Evolutionary conservation across 192 early-diverging fungal genomes (phyloP).

Genomic region (Podila verticillata): DNA sequence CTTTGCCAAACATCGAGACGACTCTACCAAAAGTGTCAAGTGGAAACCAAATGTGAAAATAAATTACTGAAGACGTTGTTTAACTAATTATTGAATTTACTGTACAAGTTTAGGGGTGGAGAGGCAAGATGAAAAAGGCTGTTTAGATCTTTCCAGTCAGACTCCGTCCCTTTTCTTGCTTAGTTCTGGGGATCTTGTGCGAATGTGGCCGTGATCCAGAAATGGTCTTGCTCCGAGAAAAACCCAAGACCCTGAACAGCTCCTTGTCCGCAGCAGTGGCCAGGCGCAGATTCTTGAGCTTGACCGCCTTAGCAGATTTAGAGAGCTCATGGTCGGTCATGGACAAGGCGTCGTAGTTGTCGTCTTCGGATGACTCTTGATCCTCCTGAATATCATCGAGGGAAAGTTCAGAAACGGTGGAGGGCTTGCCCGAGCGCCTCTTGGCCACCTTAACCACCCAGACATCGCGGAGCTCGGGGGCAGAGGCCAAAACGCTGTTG

Average conservation of each 20-base stretch:
- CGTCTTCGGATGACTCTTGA: neutral
- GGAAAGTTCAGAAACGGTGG: neutral
- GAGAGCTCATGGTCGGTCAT: constrained; percentile 47
- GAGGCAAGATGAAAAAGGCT: too few species aligned
- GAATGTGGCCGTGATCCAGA: neutral
- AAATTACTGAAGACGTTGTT: too few species aligned
- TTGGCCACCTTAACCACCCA: constrained; percentile 2
- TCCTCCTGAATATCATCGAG: constrained; percentile 16
- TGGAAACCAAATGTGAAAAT: too few species aligned
- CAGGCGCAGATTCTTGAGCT: constrained; percentile 42
- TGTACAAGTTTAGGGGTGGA: too few species aligned
- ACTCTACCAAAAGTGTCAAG: too few species aligned
- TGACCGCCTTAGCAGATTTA: constrained; percentile 28
- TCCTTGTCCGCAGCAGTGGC: constrained; percentile 14
- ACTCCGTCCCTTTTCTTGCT: constrained; percentile 4
- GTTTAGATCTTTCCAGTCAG: constrained; percentile 4
- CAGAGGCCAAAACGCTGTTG: neutral
- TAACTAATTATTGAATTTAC: too few species aligned
- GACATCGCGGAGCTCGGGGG: neutral
- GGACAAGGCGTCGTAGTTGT: constrained; percentile 9
- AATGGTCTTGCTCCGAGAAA: neutral
- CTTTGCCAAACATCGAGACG: constrained; percentile 5
- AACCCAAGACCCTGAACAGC: constrained; percentile 1
- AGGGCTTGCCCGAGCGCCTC: neutral
- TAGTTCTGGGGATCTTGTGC: neutral